Evolutionary conservation across 2,329 filamentous ascomycete species (phyloP), one percentile per base, ranked within the genome.

Genomic region (Dothideomycetes sp.): DNA sequence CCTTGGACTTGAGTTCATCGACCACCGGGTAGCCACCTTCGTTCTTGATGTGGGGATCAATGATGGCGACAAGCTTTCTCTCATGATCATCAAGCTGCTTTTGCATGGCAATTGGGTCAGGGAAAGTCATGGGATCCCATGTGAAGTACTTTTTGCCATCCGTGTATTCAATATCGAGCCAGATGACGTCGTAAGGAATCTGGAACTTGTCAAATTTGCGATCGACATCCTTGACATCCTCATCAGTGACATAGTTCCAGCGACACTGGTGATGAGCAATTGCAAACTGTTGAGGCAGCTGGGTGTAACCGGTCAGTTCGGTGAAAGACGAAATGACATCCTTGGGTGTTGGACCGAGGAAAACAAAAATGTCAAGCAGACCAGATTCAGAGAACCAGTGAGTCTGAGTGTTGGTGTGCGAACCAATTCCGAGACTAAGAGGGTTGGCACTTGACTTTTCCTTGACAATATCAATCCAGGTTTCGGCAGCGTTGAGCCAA

Each of bases 111-210:
- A 83, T 75, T 0, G 91, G 88, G 52, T 96, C 79, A 11, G 78
- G 73, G 63, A 98, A 98, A 35, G 80, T 91, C 55, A 94, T 73
- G 15, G 80, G 75, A 55, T 98, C 89, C 84, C 87, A 98, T 1
- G 88, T 95, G 60, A 98, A 98, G 68, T 98, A 98, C 66, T 94
- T 93, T 65, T 91, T 89, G 61, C 83, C 87, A 45, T 98, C 84
- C 0, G 88, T 93, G 62, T 96, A 98, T 65, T 98, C 91, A 51
- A 98, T 85, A 54, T 98, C 91, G 13, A 98, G 78, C 91, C 91
- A 98, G 54, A 98, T 98, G 49, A 96, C 84, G 63, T 98, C 91
- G 65, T 96, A 98, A 0, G 91, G 91, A 41, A 98, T 95, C 58
- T 85, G 81, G 64, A 80, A 78, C 66, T 91, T 93, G 67, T 96